phyloP scores from a whole-genome alignment of 345 rosid genomes.

The Angophora floribunda region DNA sequence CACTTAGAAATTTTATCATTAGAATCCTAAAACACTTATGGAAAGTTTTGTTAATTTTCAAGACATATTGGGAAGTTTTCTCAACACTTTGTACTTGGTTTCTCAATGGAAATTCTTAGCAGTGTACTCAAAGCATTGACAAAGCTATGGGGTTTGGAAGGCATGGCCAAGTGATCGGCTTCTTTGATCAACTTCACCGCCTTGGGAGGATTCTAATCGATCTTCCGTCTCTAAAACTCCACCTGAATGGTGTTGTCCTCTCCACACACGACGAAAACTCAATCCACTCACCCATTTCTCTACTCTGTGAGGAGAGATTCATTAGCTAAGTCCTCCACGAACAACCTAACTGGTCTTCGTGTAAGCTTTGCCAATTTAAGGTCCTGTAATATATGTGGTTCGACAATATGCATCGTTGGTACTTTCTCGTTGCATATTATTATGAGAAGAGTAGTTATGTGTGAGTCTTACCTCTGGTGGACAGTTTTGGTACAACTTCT shows the following conservation, averaged over 20 bases:
- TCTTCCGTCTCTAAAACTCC: constrained; percentile 14
- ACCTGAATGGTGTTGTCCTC: constrained; percentile 11
- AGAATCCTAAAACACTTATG: no score
- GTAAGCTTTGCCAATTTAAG: constrained; percentile 13
- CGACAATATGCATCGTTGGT: neutral
- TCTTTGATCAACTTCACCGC: constrained; percentile 5
- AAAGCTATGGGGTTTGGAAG: constrained; percentile 6
- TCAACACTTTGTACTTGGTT: neutral
- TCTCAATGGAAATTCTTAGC: neutral
- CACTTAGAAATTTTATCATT: no score
- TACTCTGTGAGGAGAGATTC: constrained; percentile 7
- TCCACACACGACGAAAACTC: constrained; percentile 9
- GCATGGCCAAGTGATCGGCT: constrained; percentile 23
- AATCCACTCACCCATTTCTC: constrained; percentile 1
- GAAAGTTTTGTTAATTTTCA: no score
- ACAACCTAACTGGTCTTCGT: constrained; percentile 15
- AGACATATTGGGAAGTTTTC: no score
- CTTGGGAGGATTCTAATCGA: neutral
- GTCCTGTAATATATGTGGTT: constrained; percentile 6
- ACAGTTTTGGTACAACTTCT: neutral
- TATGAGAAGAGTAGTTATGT: neutral
- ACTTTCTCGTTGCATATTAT: neutral
- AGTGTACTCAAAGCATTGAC: neutral
- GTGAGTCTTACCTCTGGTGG: neutral
- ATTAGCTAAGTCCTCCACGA: constrained; percentile 3